Conservation (phyloP, 768 basidiomycete genomes). For the Lyophyllum shimeji region DNA sequence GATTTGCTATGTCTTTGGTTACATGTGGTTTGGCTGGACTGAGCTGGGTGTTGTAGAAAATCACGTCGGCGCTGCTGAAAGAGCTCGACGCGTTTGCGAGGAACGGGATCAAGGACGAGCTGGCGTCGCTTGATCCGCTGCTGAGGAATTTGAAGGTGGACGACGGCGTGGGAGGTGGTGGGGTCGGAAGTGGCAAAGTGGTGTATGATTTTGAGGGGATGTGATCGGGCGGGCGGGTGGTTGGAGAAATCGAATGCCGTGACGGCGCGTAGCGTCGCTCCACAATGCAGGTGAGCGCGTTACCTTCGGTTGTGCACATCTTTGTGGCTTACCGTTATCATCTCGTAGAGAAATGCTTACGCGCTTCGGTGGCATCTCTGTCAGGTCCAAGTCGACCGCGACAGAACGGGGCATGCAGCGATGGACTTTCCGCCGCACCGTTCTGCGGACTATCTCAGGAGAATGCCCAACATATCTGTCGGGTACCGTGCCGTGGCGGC, state of each 20-base stretch:
- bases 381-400: neutral
- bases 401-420: neutral
- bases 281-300: neutral
- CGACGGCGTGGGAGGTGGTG: neutral
- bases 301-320: neutral
- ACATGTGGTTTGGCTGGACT: neutral
- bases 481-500: neutral
- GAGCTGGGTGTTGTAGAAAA: constrained; percentile 59
- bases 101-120: constrained; percentile 78
- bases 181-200: neutral
- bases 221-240: neutral
- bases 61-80: constrained; percentile 74
- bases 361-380: neutral
- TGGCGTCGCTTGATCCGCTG: constrained; percentile 78
- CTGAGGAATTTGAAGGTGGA: constrained; percentile 52
- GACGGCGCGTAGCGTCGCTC: neutral
- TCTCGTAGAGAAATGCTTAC: neutral
- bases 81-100: constrained; percentile 84
- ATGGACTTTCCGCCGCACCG: no score
- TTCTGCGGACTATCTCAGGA: no score
- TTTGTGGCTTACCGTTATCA: no score
- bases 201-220: constrained; percentile 15
- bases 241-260: neutral
- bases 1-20: no score
- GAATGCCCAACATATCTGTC: no score